Base-by-base conservation (phyloP, 768 basidiomycete species). In the Termitomyces sp. region DNA sequence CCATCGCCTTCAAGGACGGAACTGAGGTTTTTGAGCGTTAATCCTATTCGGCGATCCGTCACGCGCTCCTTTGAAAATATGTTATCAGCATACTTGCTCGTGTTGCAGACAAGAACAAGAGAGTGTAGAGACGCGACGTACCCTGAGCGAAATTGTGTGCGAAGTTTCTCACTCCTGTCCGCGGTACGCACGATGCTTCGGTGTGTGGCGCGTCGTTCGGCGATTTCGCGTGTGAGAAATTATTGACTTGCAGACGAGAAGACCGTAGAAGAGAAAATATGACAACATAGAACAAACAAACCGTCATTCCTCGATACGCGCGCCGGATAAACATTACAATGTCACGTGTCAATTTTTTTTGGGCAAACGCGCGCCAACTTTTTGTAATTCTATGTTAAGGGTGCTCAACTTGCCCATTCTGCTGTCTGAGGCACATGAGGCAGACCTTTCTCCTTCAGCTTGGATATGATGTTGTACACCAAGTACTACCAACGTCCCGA, bases 81-180 rank as follows among this genome's bases (percentile, higher is more conserved):
- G 10, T 50, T 12, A 17, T 50, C 25, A 50, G n/a, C 25, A 27
- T 25, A 27, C 5, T 37, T 37, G 16, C 10, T 50, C 35, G 7
- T 17, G 23, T 9, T 35, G 19, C n/a, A 17, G 23, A 35, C 2
- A 49, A 16, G 16, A 49, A 49, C 12, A n/a, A n/a, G n/a, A n/a
- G n/a, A n/a, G n/a, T n/a, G n/a, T n/a, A n/a, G n/a, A n/a, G n/a
- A n/a, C n/a, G 10, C 2, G 16, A 38, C 74, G 10, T 48, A 82
- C n/a, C 92, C 78, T 95, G 94, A 1, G 92, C 83, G 69, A 87
- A 95, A 65, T 97, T 98, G 71, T 98, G 97, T 98, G 59, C 97
- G 77, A 56, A 98, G 90, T 69, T 98, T 98, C 66, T 98, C 95
- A 63, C 92, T 92, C 21, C 97, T 77, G 66, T 95, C 94, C 2